Evolutionary conservation across 2,329 filamentous ascomycete species (phyloP), one percentile per base, ranked within the genome.

Genomic region (Fusarium sp.): DNA sequence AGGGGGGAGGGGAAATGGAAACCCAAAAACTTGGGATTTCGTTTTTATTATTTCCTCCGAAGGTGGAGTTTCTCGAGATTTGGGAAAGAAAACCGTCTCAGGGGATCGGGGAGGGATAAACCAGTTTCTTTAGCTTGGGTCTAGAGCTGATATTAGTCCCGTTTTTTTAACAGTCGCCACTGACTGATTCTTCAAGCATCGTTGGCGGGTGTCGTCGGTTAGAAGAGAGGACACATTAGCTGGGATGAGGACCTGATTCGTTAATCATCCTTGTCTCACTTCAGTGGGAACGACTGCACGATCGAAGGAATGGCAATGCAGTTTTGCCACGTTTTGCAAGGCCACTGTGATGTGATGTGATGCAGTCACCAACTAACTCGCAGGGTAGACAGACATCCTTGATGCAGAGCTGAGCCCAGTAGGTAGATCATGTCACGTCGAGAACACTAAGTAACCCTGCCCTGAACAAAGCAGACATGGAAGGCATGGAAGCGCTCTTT

Each of bases 1-100:
- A 39, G 58, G 62, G 57, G 51, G 15, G 57, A 47, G 15, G 57
- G 57, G 12, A 2, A 38, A 16, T 14, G 31, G 33, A 22, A 42
- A n/a, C 28, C 33, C 15, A 35, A 35, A 15, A 35, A 15, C 33
- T 35, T 35, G 33, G 33, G 33, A 35, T 33, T 24, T 44, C 15
- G 59, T 72, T 64, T 55, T 72, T 74, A 35, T 74, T 70, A 72
- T 72, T 66, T 45, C 54, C 57, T 64, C 61, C 56, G 55, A 55
- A 65, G 67, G 65, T 68, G 65, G 65, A 62, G 56, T 61, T 54
- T 38, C 41, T 59, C 28, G 50, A 39, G 35, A 54, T 54, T 35
- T 45, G 7, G 26, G 31, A 35, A 33, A 35, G 31, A 24, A 30
- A 20, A n/a, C 15, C 20, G 31, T 36, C 38, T 66, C 71, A 70